Conservation (phyloP, 1,284 basidiomycete genomes). For the Papiliotrema nemorosa region DNA sequence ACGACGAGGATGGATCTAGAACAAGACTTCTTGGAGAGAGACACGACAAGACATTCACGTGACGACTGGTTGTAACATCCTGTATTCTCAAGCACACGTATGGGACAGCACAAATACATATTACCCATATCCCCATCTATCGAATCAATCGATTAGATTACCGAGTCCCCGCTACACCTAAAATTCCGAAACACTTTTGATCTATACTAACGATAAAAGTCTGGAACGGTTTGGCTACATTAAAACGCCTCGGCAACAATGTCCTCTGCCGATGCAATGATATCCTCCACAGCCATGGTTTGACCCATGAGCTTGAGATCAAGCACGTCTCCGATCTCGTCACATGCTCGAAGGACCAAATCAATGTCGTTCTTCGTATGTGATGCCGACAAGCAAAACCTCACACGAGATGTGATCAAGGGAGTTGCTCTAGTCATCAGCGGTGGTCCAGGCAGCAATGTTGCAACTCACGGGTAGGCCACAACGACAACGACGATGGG, state of each 20-base stretch:
- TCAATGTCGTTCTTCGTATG: slow-evolving; percentile 99
- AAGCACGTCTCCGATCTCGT: slow-evolving; percentile 84
- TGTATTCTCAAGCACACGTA: no score
- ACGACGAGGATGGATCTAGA: slow-evolving; percentile 14
- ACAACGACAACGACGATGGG: slow-evolving; percentile 84
- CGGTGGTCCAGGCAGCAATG: no score
- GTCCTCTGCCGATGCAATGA: slow-evolving; percentile 71
- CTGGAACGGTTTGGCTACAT: neutral
- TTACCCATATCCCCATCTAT: no score
- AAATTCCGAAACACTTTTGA: no score
- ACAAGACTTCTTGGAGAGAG: no score
- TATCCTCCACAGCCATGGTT: slow-evolving; percentile 76
- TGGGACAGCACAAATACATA: no score
- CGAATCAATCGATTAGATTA: no score
- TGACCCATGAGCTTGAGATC: slow-evolving; percentile 73
- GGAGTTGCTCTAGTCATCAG: slow-evolving; percentile 70
- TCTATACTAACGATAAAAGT: no score
- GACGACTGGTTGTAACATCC: neutral
- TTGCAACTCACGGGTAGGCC: slow-evolving; percentile 59
- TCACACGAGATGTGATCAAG: slow-evolving; percentile 80
- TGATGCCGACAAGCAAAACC: slow-evolving; percentile 90
- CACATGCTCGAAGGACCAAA: slow-evolving; percentile 76
- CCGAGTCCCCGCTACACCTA: no score
- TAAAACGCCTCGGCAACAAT: slow-evolving; percentile 55
- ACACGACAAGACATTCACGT: no score